Percentiles rank a stretch among this genome's conserved stretches.
Evolutionary conservation across 2,329 filamentous ascomycete species (phyloP).

Genomic region (Biscogniauxia marginata): DNA sequence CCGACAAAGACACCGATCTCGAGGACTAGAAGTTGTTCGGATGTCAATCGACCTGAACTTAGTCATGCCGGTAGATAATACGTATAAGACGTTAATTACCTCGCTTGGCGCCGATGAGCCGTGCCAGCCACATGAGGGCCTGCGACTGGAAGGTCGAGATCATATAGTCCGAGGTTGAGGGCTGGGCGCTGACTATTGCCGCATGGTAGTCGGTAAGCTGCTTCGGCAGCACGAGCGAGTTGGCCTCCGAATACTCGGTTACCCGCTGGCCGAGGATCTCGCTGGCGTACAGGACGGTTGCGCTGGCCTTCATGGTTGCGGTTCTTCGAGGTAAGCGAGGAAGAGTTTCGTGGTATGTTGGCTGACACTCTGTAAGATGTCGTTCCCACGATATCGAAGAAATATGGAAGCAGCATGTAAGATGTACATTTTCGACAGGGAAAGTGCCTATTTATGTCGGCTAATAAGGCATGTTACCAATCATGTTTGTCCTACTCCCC

Average conservation of each 20-base stretch:
- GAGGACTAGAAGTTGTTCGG: no score
- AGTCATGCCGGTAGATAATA: background rate
- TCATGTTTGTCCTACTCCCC: no score
- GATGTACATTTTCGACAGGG: no score
- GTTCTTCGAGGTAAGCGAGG: background rate
- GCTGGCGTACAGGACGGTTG: conserved; percentile 31
- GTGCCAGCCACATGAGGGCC: conserved; percentile 41
- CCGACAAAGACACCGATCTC: conserved; percentile 50
- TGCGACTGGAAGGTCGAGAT: conserved; percentile 43
- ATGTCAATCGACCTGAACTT: no score
- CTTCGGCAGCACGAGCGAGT: conserved; percentile 31
- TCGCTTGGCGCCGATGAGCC: conserved; percentile 40
- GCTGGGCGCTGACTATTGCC: conserved; percentile 9
- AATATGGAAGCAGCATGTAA: no score
- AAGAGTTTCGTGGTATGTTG: no score
- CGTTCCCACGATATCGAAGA: no score
- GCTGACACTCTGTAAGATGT: no score
- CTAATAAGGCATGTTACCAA: no score
- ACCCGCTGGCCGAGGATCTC: conserved; percentile 26
- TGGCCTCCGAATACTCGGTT: conserved; percentile 28
- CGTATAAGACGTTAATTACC: conserved; percentile 24
- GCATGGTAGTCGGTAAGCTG: conserved; percentile 30
- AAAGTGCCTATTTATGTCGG: no score
- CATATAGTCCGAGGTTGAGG: conserved; percentile 33
- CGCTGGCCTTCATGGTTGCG: conserved; percentile 11